Conservation (phyloP, 305 asterid genomes). For the Fraxinus paxiana region DNA sequence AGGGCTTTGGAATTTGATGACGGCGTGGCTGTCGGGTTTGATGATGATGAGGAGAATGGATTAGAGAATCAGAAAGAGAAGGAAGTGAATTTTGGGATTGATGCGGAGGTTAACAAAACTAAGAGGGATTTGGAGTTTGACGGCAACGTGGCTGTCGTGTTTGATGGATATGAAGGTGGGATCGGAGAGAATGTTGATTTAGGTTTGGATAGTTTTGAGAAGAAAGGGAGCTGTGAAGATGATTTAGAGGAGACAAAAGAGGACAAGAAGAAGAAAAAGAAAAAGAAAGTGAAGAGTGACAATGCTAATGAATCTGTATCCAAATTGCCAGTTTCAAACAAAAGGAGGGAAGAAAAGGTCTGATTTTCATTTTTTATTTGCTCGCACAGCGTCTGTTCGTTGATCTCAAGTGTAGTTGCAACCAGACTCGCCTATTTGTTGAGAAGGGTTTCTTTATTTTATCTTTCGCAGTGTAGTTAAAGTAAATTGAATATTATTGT, state of each 20-base stretch:
- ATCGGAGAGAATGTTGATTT: slow-evolving; percentile 21
- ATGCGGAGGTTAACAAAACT: slow-evolving; percentile 30
- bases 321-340: slow-evolving; percentile 31
- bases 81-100: slow-evolving; percentile 18
- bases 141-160: slow-evolving; percentile 28
- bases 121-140: slow-evolving; percentile 57
- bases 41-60: slow-evolving; percentile 15
- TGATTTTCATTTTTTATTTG: background rate
- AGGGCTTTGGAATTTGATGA: slow-evolving; percentile 54
- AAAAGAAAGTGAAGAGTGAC: slow-evolving; percentile 35
- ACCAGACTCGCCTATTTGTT: background rate
- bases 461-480: background rate
- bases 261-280: slow-evolving; percentile 32
- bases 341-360: slow-evolving; percentile 72
- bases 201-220: slow-evolving; percentile 28
- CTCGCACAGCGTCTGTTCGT: background rate
- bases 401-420: background rate
- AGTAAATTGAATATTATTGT: slow-evolving; percentile 4
- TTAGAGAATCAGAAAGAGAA: slow-evolving; percentile 7
- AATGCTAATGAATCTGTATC: slow-evolving; percentile 28
- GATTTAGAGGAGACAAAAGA: slow-evolving; percentile 24
- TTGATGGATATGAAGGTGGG: slow-evolving; percentile 12
- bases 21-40: slow-evolving; percentile 22
- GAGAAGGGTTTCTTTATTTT: background rate
- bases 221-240: slow-evolving; percentile 19